A percentile compares a stretch with the other conserved stretches of the same genome.
Conservation (phyloP, 176 grass and related monocot genomes). For the Lolium multiflorum region DNA sequence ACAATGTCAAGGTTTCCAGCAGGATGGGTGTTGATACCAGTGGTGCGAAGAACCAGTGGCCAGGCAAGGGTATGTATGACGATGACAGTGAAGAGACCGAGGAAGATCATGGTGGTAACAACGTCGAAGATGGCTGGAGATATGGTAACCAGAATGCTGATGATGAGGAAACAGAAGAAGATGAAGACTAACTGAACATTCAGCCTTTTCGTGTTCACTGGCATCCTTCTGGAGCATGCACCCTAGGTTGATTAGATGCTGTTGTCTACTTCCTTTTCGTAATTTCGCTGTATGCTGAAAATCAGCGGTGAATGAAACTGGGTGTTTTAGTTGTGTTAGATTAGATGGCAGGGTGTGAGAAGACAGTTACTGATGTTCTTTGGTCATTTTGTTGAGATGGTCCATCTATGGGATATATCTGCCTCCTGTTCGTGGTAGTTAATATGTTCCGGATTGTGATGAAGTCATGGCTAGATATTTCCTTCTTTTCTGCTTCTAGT, state of each 20-base stretch:
- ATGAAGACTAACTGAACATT: conserved; percentile 64
- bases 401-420: conserved; percentile 16
- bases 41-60: conserved; percentile 51
- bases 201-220: background rate
- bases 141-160: conserved; percentile 63
- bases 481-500: background rate
- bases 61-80: conserved; percentile 58
- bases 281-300: background rate
- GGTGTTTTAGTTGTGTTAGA: background rate
- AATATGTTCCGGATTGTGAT: background rate
- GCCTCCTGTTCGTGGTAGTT: background rate
- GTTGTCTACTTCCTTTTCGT: conserved; percentile 4
- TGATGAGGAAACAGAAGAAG: conserved; percentile 77
- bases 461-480: background rate
- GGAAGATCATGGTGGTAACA: conserved; percentile 65
- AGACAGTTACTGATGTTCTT: background rate
- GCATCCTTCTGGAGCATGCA: background rate
- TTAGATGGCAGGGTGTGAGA: background rate
- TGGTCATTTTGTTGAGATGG: conserved; percentile 12
- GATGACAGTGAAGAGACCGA: conserved; percentile 77
- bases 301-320: background rate
- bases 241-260: conserved; percentile 34
- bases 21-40: conserved; percentile 14
- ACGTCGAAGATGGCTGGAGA: conserved; percentile 55
- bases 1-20: conserved; percentile 41